Evolutionary conservation across 176 grass and related monocot species (phyloP), one percentile per base, ranked within the genome.

Genomic region (Oryza nivara): DNA sequence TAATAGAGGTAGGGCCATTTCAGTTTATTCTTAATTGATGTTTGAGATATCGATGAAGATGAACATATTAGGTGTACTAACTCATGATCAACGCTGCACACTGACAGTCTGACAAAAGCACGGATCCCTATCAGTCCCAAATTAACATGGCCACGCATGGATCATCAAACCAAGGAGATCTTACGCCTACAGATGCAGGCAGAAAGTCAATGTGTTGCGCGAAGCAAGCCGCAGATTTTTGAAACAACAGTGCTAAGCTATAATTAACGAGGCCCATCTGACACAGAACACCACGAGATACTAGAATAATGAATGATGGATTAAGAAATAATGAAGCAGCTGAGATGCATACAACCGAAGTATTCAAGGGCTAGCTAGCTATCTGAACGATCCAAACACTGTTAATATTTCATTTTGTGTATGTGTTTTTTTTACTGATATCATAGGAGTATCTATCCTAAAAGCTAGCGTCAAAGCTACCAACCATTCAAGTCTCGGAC

Each of bases 241-340:
- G 58, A 63, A 63, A 6, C 13, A 13, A 32, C 28, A 72, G 63
- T 58, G 41, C 20, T 23, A 22, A 65, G 68, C 77, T 82, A 30
- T 9, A 73, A n/a, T 58, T 58, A 58, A n/a, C 70, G 17, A 68
- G 22, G 26, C 41, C 68, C 35, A 60, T 54, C 67, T 67, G 77
- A 90, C 91, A 85, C 85, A 54, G 9, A 82, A 51, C 80, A 83
- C 88, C 76, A 90, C 4, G 40, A 54, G 32, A 38, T 19, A 36
- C 0, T 17, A 38, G 0, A 65, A 79, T 72, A 49, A n/a, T 43
- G 25, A 17, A 46, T 17, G 68, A 54, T n/a, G 7, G 45, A 77
- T 48, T 61, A 61, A 67, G 30, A 48, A 32, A 52, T 25, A 32
- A 52, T 25, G 16, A 25, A 41, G 61, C 11, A 78, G 70, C 4